Conservation (phyloP, 192 early-diverging fungal genomes). For the Backusella liffmaniae region DNA sequence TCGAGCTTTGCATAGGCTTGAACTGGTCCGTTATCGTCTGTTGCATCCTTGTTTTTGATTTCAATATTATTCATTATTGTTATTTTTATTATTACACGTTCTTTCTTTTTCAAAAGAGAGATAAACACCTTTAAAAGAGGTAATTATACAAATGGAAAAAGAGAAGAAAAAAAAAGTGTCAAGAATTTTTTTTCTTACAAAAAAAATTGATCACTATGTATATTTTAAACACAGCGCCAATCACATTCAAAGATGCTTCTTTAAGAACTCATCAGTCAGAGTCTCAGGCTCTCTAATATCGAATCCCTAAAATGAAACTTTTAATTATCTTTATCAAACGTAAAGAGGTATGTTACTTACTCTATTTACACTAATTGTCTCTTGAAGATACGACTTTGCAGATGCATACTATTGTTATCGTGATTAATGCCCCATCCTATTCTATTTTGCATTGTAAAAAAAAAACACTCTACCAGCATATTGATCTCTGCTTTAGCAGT, state of each 20-base stretch:
- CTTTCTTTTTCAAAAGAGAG: not conserved
- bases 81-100: not conserved
- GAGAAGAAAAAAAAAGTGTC: not conserved
- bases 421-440: not conserved
- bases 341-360: conserved; percentile 27
- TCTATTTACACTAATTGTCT: conserved; percentile 60
- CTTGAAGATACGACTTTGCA: conserved; percentile 62
- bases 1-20: conserved; percentile 90
- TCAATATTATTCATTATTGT: not conserved
- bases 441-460: not conserved
- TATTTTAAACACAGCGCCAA: not conserved
- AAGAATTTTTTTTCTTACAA: not conserved
- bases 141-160: not conserved
- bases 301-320: conserved; percentile 46
- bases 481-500: conserved; percentile 42
- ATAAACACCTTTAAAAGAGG: not conserved
- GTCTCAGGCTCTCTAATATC: conserved; percentile 67
- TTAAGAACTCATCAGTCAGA: conserved; percentile 68
- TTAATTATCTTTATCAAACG: not conserved
- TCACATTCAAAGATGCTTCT: conserved; percentile 40
- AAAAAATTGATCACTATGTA: not conserved
- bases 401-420: conserved; percentile 52
- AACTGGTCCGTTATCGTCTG: conserved; percentile 47
- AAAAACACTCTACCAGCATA: conserved; percentile 39
- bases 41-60: not conserved